A percentile compares a stretch with the other conserved stretches of the same genome.
Conservation (phyloP, 441 rosid species). For the Populus hybrid region DNA sequence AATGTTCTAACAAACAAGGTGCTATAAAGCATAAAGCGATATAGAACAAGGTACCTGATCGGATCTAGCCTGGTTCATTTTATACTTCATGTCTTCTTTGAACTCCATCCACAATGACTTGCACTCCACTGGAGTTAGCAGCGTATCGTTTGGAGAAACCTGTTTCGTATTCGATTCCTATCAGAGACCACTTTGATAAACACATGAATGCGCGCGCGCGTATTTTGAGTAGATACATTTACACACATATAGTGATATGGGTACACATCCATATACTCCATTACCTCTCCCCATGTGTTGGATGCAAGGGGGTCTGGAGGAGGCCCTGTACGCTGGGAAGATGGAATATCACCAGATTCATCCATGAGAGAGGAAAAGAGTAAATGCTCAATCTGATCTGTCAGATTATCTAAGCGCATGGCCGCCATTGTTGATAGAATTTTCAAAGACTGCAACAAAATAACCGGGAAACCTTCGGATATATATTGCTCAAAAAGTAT, state of each 20-base stretch:
- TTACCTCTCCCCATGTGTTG: conserved; percentile 80
- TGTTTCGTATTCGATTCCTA: conserved; percentile 20
- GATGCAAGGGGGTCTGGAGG: conserved; percentile 62
- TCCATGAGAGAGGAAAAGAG: conserved; percentile 60
- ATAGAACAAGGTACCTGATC: conserved; percentile 50
- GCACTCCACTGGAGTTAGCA: conserved; percentile 74
- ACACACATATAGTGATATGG: neutral
- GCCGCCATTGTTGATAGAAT: conserved; percentile 72
- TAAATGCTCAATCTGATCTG: conserved; percentile 54
- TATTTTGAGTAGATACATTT: neutral
- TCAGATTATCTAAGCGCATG: conserved; percentile 64
- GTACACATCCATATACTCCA: neutral
- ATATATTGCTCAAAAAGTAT: neutral
- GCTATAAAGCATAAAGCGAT: neutral
- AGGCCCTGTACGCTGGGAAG: conserved; percentile 38
- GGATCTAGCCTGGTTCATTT: conserved; percentile 69
- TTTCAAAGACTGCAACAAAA: conserved; percentile 53
- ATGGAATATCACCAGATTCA: conserved; percentile 38
- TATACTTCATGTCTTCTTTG: conserved; percentile 67
- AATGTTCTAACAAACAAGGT: neutral
- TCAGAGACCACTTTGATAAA: conserved; percentile 6
- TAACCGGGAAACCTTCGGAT: conserved; percentile 19
- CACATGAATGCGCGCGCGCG: neutral
- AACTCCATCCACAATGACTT: conserved; percentile 81
- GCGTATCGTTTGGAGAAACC: conserved; percentile 53